Base-by-base conservation (phyloP, 192 early-diverging fungal genomes). In the Phlyctochytrium bullatum region DNA sequence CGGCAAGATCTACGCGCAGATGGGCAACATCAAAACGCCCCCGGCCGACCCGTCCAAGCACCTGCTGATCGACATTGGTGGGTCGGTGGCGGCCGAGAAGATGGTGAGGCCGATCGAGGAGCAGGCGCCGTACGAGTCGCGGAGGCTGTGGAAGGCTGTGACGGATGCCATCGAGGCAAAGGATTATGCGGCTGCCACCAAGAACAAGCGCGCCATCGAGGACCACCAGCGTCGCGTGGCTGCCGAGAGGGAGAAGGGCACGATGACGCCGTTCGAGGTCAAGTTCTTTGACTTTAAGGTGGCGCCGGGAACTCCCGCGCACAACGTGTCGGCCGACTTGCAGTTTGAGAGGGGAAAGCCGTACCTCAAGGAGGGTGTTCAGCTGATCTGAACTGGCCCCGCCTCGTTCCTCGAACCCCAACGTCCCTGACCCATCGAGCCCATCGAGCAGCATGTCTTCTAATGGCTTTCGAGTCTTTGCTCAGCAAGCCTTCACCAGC, bases 131-230 rank as follows among this genome's bases (percentile, higher is more conserved):
- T 63, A 83, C 57, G 90, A 91, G 67, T 87, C 85, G 31, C 80
- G 80, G 57, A 75, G 76, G 3, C 59, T 90, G 24, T 92, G 90
- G 90, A 63, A 73, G 35, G 57, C 68, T 20, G 90, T 92, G 31
- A 84, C 87, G 4, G 36, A 71, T 34, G 81, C 82, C 28, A 80
- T 92, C 68, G 65, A 80, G 2, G 71, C 72, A 29, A 82, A 85
- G 62, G 82, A 86, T 35, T 89, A 65, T 62, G 64, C 68, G 6
- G 73, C 78, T 1, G 90, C 90, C 6, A 90, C 90, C 17, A 79
- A 80, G 73, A 73, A 76, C 47, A 92, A 92, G 68, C 74, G 85
- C 24, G 68, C 51, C 1, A 83, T 92, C 70, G 90, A 92, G 74
- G 90, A 92, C 57, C 30, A 33, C 28, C 88, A 90, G 75, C 75